Conservation (phyloP, 257 asterid genomes). For the Lycium barbarum region DNA sequence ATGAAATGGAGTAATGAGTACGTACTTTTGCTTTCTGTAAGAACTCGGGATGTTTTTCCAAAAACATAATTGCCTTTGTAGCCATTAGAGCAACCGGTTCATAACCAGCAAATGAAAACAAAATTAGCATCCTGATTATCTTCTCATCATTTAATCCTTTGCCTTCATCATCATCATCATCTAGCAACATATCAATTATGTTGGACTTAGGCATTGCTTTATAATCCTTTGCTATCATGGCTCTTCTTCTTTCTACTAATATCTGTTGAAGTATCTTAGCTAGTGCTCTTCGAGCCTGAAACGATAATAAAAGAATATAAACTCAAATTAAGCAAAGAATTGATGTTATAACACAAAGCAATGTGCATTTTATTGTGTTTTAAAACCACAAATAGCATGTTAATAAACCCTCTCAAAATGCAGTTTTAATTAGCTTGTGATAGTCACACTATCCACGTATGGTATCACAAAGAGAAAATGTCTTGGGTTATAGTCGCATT, state of each 20-base stretch:
- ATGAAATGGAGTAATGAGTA: not conserved
- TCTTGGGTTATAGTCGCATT: no score
- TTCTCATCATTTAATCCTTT: conserved; percentile 28
- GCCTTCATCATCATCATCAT: not conserved
- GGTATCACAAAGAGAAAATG: no score
- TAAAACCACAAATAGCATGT: no score
- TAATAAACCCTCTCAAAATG: no score
- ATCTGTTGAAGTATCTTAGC: not conserved
- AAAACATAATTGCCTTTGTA: conserved; percentile 7
- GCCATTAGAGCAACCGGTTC: conserved; percentile 26
- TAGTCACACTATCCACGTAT: no score
- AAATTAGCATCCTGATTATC: conserved; percentile 16
- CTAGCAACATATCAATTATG: conserved; percentile 24
- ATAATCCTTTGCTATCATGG: not conserved
- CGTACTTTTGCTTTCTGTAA: conserved; percentile 27
- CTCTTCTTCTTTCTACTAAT: conserved; percentile 26
- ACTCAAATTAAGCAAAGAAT: not conserved
- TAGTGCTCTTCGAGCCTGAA: conserved; percentile 29
- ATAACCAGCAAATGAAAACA: conserved; percentile 29
- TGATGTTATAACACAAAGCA: not conserved
- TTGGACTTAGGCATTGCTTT: not conserved
- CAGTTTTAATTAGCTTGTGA: no score
- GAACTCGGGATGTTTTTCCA: conserved; percentile 15
- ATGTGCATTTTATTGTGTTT: no score
- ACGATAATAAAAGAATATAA: not conserved